phyloP scores from a whole-genome alignment of 306 rosid genomes.

The Adenanthera pavonina region DNA sequence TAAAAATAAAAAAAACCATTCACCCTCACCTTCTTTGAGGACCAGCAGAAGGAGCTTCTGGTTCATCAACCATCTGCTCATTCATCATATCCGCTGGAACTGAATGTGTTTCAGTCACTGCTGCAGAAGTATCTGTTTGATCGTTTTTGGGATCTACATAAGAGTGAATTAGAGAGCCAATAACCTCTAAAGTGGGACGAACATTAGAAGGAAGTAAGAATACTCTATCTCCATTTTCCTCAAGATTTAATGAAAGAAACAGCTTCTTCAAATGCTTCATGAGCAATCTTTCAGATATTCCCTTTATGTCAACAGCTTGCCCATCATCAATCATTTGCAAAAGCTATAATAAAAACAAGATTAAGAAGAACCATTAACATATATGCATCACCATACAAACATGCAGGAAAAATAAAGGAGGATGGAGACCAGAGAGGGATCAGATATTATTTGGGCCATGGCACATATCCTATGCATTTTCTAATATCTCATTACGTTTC shows the following conservation, averaged over 20 bases:
- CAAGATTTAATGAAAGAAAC: constrained; percentile 68
- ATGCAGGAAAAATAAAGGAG: not conserved
- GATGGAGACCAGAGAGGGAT: not conserved
- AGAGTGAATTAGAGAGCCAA: constrained; percentile 65
- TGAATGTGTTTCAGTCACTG: constrained; percentile 46
- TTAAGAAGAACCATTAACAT: constrained; percentile 11
- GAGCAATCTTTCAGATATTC: constrained; percentile 72
- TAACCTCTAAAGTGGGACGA: constrained; percentile 72
- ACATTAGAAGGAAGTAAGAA: constrained; percentile 71
- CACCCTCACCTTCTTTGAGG: constrained; percentile 58
- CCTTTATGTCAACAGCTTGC: constrained; percentile 93
- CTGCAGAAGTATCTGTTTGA: constrained; percentile 31
- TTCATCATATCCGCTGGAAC: constrained; percentile 42
- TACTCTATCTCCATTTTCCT: constrained; percentile 72
- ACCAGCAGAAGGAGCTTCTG: constrained; percentile 60
- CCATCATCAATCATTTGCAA: constrained; percentile 91
- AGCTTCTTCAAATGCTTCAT: constrained; percentile 73
- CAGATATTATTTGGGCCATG: not conserved
- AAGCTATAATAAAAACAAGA: constrained; percentile 54
- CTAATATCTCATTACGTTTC: not conserved
- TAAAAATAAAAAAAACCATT: not conserved
- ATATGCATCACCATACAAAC: constrained; percentile 17
- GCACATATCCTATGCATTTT: not conserved
- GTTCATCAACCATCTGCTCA: constrained; percentile 46
- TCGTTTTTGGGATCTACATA: constrained; percentile 42